A percentile compares a stretch with the other conserved stretches of the same genome.
Evolutionary conservation across 108 stramenopile genomes (phyloP).

Genomic region (Cyclotella distinguenda): DNA sequence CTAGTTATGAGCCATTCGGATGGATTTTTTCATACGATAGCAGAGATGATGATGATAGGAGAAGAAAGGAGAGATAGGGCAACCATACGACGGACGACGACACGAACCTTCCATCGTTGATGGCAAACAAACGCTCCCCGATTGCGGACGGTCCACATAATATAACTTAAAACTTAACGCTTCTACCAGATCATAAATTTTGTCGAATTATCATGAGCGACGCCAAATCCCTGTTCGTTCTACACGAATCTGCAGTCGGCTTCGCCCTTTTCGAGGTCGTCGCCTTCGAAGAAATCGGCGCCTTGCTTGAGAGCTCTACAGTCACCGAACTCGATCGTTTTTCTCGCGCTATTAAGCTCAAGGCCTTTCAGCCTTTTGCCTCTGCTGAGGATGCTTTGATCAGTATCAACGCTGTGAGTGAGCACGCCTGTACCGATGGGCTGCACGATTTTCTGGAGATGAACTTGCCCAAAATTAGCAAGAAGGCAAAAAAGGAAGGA

Average conservation of each 20-base stretch:
- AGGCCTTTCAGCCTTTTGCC: conserved; percentile 96
- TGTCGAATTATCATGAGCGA: conserved; percentile 61
- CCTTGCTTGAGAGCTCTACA: conserved; percentile 65
- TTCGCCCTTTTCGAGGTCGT: conserved; percentile 97
- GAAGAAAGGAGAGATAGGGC: too few species aligned
- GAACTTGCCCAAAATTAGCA: conserved; percentile 88
- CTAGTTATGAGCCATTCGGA: too few species aligned
- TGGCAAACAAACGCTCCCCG: too few species aligned
- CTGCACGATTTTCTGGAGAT: conserved; percentile 93
- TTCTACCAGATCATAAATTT: background rate
- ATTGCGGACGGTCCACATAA: too few species aligned
- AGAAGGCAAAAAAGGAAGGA: conserved; percentile 64
- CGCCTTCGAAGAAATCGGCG: conserved; percentile 94
- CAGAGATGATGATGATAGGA: too few species aligned
- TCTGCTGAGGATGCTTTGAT: conserved; percentile 94
- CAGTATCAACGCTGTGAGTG: conserved; percentile 88
- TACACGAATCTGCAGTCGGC: conserved; percentile 96
- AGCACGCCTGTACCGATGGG: conserved; percentile 74
- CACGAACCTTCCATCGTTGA: too few species aligned
- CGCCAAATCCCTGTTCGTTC: conserved; percentile 71
- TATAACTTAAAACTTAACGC: background rate
- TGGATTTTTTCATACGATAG: too few species aligned
- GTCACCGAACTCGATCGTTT: conserved; percentile 90
- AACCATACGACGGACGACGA: too few species aligned
- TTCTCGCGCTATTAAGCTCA: conserved; percentile 93